phyloP scores from a whole-genome alignment of 1,284 basidiomycete genomes.

The Pisolithus thermaeus region DNA sequence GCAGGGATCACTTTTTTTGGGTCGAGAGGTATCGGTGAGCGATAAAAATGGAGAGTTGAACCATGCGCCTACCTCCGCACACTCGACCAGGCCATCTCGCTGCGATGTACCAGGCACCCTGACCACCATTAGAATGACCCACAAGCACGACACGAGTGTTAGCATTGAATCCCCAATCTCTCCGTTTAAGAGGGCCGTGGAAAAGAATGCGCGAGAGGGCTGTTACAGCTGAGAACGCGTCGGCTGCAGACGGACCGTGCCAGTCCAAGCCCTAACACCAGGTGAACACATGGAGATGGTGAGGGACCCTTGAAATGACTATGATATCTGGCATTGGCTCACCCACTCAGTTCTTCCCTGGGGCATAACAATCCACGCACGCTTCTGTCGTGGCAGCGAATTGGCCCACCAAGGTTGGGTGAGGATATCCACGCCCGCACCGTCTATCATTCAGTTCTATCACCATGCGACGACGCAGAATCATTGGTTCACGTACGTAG shows the following conservation, averaged over 20 bases:
- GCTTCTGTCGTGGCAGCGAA: constrained; percentile 49
- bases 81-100: constrained; percentile 74
- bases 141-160: constrained; percentile 54
- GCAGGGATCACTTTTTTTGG: constrained; percentile 54
- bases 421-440: constrained; percentile 72
- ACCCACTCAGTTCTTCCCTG: constrained; percentile 75
- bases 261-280: constrained; percentile 70
- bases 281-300: background rate
- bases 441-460: constrained; percentile 43
- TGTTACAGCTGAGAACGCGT: constrained; percentile 53
- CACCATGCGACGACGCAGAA: background rate
- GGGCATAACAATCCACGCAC: constrained; percentile 69
- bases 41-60: background rate
- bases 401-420: constrained; percentile 50
- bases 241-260: constrained; percentile 69
- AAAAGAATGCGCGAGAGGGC: constrained; percentile 46
- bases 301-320: background rate
- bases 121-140: constrained; percentile 92
- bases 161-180: constrained; percentile 33
- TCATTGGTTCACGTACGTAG: constrained; percentile 46
- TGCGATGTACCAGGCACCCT: constrained; percentile 80
- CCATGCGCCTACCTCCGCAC: constrained; percentile 45
- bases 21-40: constrained; percentile 9
- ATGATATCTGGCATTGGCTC: constrained; percentile 9
- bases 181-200: constrained; percentile 31